Base-by-base conservation (phyloP, 768 basidiomycete species). In the Podaxis rugospora region DNA sequence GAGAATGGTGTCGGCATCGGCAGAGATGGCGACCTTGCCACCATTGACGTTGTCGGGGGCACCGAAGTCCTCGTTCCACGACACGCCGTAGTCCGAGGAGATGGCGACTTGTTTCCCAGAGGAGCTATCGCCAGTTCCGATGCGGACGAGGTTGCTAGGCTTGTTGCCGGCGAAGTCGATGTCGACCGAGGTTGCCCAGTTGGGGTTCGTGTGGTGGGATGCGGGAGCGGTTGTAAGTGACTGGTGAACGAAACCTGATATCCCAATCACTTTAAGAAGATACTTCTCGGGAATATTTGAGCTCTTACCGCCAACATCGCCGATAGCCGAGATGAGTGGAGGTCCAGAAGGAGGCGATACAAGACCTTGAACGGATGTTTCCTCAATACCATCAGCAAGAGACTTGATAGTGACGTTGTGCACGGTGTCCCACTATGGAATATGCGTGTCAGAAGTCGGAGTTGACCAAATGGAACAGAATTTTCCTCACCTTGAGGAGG, bases 291-390 rank as follows among this genome's bases (percentile, higher is more conserved):
- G 16, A 5, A 51, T 6, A 14, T n/a, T 21, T 18, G 11, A 16
- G 11, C 62, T 50, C 68, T n/a, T 63, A 83, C 83, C 83, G 66
- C 76, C 77, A 44, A 82, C 71, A 64, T 87, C 84, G 32, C 78
- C 79, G 28, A 86, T 78, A 21, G 80, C 82, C 5, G 85, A 86
- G 7, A 87, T 70, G 35, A 89, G 76, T 23, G 71, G 67, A 2
- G 86, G 80, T 2, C 86, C 86, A n/a, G 73, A 74, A 1, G 85
- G 85, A 4, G 85, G 86, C 5, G 86, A 86, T 60, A 88, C 82
- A 54, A 89, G 66, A 21, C 76, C 80, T 59, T 78, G 78, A 3
- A 88, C 77, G 11, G 86, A 75, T 0, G 81, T 84, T 68, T 89
- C 84, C 71, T 89, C 87, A 14, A 89, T 76, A 4, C 87, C 87